Percentiles rank a stretch among this genome's conserved stretches.
These are phyloP conservation scores for Penicillium sp. DNA, from an alignment of 2,329 filamentous ascomycete species.

Conservation along the genomic window DNA sequence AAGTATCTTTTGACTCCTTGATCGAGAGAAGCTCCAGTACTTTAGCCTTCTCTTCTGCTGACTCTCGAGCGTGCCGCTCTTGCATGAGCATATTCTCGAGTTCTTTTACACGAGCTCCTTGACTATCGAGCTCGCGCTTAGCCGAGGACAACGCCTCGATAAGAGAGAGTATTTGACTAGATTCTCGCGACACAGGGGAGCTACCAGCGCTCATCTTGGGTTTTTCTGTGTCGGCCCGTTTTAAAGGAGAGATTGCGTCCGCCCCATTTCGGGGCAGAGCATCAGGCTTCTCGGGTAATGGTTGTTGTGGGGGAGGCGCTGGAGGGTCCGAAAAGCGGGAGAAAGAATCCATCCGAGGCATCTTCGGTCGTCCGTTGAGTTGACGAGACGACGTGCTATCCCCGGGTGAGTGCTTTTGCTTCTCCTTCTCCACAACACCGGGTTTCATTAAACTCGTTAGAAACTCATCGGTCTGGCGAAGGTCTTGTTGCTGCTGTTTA, in stretches of 20 bases:
- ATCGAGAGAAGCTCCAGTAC: slow-evolving; percentile 67
- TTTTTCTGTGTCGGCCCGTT: slow-evolving; percentile 76
- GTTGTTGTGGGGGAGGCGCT: slow-evolving; percentile 89
- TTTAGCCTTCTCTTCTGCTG: slow-evolving; percentile 81
- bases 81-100: slow-evolving; percentile 77
- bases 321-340: slow-evolving; percentile 90
- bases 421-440: slow-evolving; percentile 62
- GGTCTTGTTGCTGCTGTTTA: slow-evolving; percentile 82
- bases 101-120: slow-evolving; percentile 77
- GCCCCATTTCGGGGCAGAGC: slow-evolving; percentile 53
- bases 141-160: slow-evolving; percentile 83
- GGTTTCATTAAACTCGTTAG: slow-evolving; percentile 76
- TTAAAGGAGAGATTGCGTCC: slow-evolving; percentile 62
- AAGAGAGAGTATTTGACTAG: slow-evolving; percentile 79
- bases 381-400: slow-evolving; percentile 50
- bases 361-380: slow-evolving; percentile 52
- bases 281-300: slow-evolving; percentile 91
- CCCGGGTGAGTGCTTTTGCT: slow-evolving; percentile 53
- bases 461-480: slow-evolving; percentile 81
- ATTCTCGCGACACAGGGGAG: slow-evolving; percentile 58
- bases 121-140: slow-evolving; percentile 85
- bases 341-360: slow-evolving; percentile 72
- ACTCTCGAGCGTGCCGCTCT: slow-evolving; percentile 80
- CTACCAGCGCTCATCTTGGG: slow-evolving; percentile 57
- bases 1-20: slow-evolving; percentile 32